phyloP scores from a whole-genome alignment of 169 alveolate genomes.

The Plasmodium knowlesi region DNA sequence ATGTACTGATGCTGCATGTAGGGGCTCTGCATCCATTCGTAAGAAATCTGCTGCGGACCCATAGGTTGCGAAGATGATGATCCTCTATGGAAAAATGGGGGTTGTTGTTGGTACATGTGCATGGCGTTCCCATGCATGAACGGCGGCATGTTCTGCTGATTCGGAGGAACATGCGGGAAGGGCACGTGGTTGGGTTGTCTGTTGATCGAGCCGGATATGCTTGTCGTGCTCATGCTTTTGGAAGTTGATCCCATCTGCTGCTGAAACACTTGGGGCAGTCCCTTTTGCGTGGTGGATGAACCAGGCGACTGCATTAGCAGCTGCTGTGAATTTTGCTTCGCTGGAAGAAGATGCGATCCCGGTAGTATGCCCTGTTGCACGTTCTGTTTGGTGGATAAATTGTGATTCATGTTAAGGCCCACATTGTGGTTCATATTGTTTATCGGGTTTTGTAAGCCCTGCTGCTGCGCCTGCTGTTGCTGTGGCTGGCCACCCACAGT shows the following conservation, averaged over 20 bases:
- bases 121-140: constrained; percentile 15
- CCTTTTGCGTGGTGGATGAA: constrained; percentile 24
- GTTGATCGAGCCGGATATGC: constrained; percentile 34
- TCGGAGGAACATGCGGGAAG: constrained; percentile 12
- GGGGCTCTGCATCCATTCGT: constrained; percentile 57
- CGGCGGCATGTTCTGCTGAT: constrained; percentile 26
- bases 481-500: background rate
- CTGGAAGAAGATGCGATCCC: background rate
- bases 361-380: constrained; percentile 24
- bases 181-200: constrained; percentile 37
- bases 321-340: constrained; percentile 26
- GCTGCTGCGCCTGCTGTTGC: background rate
- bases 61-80: constrained; percentile 21
- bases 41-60: constrained; percentile 22
- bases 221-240: constrained; percentile 18
- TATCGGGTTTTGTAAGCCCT: constrained; percentile 1
- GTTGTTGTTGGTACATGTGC: constrained; percentile 34
- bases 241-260: constrained; percentile 19
- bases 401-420: background rate
- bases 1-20: constrained; percentile 68
- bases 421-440: background rate
- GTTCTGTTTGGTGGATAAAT: background rate
- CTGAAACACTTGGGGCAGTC: background rate
- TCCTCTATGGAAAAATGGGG: constrained; percentile 19
- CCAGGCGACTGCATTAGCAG: background rate